Evolutionary conservation across 352 stramenopile species (phyloP).

Genomic region (Elongisporangium undulatum): DNA sequence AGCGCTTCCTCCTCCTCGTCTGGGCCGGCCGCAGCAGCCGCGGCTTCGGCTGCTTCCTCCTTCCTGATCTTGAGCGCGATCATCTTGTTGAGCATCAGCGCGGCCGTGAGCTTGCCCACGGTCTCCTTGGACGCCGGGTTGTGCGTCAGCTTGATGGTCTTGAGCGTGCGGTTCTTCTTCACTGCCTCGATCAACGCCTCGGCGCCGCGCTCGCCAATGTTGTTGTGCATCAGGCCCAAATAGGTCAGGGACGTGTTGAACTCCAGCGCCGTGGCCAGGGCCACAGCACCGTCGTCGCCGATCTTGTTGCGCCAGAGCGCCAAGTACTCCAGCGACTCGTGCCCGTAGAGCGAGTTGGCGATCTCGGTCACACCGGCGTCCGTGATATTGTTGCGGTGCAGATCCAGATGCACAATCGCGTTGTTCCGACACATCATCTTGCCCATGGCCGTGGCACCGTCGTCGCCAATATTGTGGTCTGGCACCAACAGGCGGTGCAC

Average conservation of each 20-base stretch:
- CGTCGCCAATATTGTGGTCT: slow-evolving; percentile 46
- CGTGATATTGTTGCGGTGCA: slow-evolving; percentile 47
- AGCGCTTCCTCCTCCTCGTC: slow-evolving; percentile 20
- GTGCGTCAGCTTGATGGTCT: slow-evolving; percentile 35
- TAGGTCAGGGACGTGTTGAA: slow-evolving; percentile 52
- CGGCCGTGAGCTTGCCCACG: slow-evolving; percentile 29
- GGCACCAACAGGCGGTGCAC: slow-evolving; percentile 39
- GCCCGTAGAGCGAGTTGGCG: slow-evolving; percentile 35
- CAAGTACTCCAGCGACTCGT: slow-evolving; percentile 43
- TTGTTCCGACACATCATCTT: slow-evolving; percentile 49
- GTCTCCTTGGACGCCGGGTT: slow-evolving; percentile 38
- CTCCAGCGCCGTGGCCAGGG: slow-evolving; percentile 34
- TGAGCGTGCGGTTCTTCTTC: slow-evolving; percentile 36
- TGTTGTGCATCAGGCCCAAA: slow-evolving; percentile 41
- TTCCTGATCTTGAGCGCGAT: slow-evolving; percentile 32
- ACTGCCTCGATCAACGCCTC: slow-evolving; percentile 36
- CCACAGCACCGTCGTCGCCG: slow-evolving; percentile 38
- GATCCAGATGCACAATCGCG: slow-evolving; percentile 41
- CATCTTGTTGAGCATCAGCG: slow-evolving; percentile 44
- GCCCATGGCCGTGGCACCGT: slow-evolving; percentile 36
- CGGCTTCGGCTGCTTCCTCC: slow-evolving; percentile 30
- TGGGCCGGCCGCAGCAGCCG: slow-evolving; percentile 4
- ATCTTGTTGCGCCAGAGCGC: slow-evolving; percentile 39
- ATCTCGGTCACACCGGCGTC: slow-evolving; percentile 20
- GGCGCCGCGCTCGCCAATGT: slow-evolving; percentile 33